phyloP scores from a whole-genome alignment of 306 rosid genomes.

The Begonia fuchsioides region DNA sequence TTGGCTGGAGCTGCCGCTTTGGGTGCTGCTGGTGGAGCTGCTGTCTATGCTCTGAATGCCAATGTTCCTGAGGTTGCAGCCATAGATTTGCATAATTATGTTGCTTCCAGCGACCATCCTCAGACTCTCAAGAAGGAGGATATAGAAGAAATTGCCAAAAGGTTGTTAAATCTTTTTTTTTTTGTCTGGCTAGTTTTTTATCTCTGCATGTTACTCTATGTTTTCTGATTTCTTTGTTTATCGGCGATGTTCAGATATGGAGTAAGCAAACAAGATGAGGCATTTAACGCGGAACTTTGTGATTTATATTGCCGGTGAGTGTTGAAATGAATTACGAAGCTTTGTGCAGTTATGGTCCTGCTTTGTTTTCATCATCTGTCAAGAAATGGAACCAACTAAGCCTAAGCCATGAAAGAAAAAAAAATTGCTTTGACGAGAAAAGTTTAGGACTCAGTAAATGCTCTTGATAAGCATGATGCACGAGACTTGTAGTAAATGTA shows the following conservation, averaged over 20 bases:
- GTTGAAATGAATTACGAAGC: background rate
- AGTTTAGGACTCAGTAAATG: background rate
- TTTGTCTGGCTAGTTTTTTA: background rate
- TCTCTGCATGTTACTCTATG: background rate
- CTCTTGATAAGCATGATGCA: background rate
- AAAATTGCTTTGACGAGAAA: too few species aligned
- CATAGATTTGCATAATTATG: conserved; percentile 70
- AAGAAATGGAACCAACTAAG: too few species aligned
- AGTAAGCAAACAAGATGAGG: conserved; percentile 82
- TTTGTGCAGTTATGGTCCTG: conserved; percentile 1
- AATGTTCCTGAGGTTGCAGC: conserved; percentile 82
- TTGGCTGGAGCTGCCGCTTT: conserved; percentile 75
- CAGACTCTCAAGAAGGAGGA: conserved; percentile 59
- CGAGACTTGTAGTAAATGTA: too few species aligned
- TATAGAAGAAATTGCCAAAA: conserved; percentile 59
- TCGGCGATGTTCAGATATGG: conserved; percentile 42
- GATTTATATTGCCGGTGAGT: conserved; percentile 64
- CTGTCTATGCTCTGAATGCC: conserved; percentile 54
- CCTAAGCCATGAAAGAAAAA: too few species aligned
- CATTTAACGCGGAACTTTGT: conserved; percentile 70
- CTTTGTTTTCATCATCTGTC: too few species aligned
- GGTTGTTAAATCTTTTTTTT: conserved; percentile 19
- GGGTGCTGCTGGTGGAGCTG: conserved; percentile 68
- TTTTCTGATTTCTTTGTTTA: background rate
- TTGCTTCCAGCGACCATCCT: conserved; percentile 51